Evolutionary conservation across 192 early-diverging fungal species (phyloP).

Genomic region (Ambispora gerdemannii): DNA sequence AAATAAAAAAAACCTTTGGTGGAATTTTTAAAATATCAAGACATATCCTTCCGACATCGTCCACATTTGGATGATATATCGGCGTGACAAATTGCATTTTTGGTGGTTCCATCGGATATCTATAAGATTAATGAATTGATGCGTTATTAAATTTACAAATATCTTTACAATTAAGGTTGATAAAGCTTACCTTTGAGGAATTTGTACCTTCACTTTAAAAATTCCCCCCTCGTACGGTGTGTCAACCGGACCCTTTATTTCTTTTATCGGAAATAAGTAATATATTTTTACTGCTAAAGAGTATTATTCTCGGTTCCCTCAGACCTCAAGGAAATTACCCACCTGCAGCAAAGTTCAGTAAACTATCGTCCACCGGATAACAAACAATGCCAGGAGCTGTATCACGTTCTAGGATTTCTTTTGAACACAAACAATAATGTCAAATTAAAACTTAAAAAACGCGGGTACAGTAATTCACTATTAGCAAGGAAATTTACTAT

Average conservation of each 20-base stretch:
- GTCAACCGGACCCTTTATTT: constrained; percentile 56
- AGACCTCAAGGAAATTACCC: constrained; percentile 21
- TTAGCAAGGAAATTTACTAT: too few relatives aligned
- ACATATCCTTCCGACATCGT: constrained; percentile 74
- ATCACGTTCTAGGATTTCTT: constrained; percentile 26
- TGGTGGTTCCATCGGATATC: constrained; percentile 74
- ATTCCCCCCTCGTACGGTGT: constrained; percentile 65
- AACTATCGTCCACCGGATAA: constrained; percentile 58
- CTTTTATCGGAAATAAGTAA: constrained; percentile 30
- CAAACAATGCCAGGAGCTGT: constrained; percentile 60
- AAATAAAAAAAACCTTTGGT: constrained; percentile 35
- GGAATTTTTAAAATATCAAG: constrained; percentile 64
- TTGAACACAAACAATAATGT: background rate
- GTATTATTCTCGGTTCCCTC: background rate
- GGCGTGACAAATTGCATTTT: constrained; percentile 64
- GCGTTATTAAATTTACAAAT: background rate
- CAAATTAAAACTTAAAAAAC: too few relatives aligned
- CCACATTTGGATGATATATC: constrained; percentile 83
- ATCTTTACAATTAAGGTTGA: background rate
- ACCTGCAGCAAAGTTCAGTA: constrained; percentile 56
- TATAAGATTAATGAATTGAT: constrained; percentile 4
- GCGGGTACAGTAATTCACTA: too few relatives aligned
- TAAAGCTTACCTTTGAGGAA: constrained; percentile 44
- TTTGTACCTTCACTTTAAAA: constrained; percentile 61
- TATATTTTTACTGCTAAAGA: too few relatives aligned